A percentile compares a stretch with the other conserved stretches of the same genome.
These are phyloP conservation scores for Epichloe sp. DNA, from an alignment of 2,329 filamentous ascomycete genomes.

Conservation along the genomic window DNA sequence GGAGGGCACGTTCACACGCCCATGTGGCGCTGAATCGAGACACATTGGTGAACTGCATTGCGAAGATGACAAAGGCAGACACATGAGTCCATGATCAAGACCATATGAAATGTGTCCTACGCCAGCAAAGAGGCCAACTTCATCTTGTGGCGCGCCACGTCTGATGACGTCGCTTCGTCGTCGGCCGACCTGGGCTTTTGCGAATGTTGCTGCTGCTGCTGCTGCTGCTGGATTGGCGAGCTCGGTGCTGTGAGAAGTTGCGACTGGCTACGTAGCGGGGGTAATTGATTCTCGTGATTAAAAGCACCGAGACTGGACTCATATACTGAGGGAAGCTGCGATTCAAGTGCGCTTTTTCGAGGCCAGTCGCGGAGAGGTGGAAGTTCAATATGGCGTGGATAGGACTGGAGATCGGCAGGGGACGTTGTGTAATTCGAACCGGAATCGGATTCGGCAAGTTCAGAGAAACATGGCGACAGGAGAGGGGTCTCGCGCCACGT, in stretches of 20 bases:
- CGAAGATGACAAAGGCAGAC: too few species aligned
- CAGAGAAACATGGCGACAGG: conserved; percentile 26
- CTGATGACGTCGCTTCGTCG: background rate
- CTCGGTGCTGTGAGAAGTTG: conserved; percentile 1
- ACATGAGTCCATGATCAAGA: background rate
- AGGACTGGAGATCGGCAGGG: conserved; percentile 26
- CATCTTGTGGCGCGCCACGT: background rate
- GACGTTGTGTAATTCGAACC: conserved; percentile 51
- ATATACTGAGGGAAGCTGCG: conserved; percentile 15
- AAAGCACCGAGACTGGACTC: too few species aligned
- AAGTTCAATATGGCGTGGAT: conserved; percentile 28
- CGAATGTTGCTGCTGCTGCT: background rate
- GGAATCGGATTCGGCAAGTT: conserved; percentile 50
- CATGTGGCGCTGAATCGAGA: too few species aligned
- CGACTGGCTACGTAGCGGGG: background rate
- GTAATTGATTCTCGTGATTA: background rate
- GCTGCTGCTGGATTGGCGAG: background rate
- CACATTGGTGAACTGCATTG: too few species aligned
- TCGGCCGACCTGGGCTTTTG: background rate
- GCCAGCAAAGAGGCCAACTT: background rate
- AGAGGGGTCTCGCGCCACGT: conserved; percentile 20
- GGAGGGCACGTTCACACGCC: too few species aligned
- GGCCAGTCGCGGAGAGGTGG: conserved; percentile 19
- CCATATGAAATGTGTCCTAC: background rate
- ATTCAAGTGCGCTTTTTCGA: conserved; percentile 3